A percentile compares a stretch with the other conserved stretches of the same genome.
Conservation (phyloP, 2,329 filamentous ascomycete species). For the Fusarium sp. region DNA sequence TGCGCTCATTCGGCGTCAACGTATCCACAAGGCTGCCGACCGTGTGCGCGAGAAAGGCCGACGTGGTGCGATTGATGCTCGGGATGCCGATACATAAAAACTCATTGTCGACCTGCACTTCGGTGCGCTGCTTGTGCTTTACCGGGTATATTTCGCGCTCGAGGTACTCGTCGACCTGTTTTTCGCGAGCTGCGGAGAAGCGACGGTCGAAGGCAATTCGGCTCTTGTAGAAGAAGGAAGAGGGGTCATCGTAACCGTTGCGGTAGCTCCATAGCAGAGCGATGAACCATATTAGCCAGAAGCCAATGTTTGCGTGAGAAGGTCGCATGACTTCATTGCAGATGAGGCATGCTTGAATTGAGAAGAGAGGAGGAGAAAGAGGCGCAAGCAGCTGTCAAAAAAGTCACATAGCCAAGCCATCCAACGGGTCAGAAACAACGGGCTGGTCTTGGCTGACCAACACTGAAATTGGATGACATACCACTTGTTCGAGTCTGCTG, state of each 20-base stretch:
- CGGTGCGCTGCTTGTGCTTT: constrained; percentile 18
- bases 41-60: constrained; percentile 46
- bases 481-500: neutral
- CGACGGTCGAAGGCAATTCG: constrained; percentile 43
- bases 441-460: neutral
- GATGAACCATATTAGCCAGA: constrained; percentile 47
- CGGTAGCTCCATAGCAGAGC: constrained; percentile 46
- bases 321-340: constrained; percentile 43
- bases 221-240: constrained; percentile 50
- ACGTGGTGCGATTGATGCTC: constrained; percentile 48
- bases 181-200: constrained; percentile 43
- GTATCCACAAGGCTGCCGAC: constrained; percentile 49
- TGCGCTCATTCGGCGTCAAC: constrained; percentile 47
- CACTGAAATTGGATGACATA: neutral
- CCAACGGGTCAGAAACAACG: neutral
- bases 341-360: neutral
- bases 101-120: constrained; percentile 13
- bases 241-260: constrained; percentile 51
- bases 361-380: neutral
- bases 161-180: constrained; percentile 42
- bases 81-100: constrained; percentile 51
- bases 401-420: neutral
- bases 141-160: constrained; percentile 36
- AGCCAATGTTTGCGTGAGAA: constrained; percentile 47
- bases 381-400: constrained; percentile 1